phyloP scores from a whole-genome alignment of 345 rosid species.

The Heritiera fomes region DNA sequence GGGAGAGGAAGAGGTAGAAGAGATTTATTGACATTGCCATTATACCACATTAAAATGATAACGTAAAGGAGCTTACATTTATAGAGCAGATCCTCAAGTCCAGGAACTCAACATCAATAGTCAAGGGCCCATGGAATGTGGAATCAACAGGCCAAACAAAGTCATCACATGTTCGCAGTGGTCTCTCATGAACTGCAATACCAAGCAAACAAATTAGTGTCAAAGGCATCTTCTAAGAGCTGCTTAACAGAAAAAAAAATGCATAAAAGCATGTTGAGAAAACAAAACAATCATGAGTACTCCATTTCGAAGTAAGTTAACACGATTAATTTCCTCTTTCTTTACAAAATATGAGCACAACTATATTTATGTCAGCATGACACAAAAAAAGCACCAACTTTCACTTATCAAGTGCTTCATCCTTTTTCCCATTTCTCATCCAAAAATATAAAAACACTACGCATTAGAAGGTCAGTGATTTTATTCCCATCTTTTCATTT shows the following conservation, averaged over 20 bases:
- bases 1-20: not conserved
- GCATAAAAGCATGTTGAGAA: not conserved
- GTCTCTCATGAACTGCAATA: slow-evolving; percentile 68
- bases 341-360: not conserved
- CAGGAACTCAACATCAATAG: slow-evolving; percentile 91
- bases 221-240: not conserved
- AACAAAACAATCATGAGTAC: not conserved
- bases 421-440: not conserved
- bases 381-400: not conserved
- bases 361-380: not conserved
- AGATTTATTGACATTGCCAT: not conserved
- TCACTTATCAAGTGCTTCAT: not conserved
- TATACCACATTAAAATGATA: not conserved
- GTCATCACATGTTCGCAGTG: slow-evolving; percentile 72
- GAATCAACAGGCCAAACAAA: slow-evolving; percentile 83
- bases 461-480: not conserved
- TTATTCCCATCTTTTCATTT: not conserved
- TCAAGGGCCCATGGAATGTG: slow-evolving; percentile 62
- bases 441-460: not conserved
- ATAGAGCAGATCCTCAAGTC: slow-evolving; percentile 70
- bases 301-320: not conserved
- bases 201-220: slow-evolving; percentile 6
- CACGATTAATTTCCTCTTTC: not conserved
- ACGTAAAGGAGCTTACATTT: slow-evolving; percentile 51
- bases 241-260: not conserved